A percentile compares a stretch with the other conserved stretches of the same genome.
phyloP scores from a whole-genome alignment of 2,329 filamentous ascomycete species.

The Aureobasidium uvarum region DNA sequence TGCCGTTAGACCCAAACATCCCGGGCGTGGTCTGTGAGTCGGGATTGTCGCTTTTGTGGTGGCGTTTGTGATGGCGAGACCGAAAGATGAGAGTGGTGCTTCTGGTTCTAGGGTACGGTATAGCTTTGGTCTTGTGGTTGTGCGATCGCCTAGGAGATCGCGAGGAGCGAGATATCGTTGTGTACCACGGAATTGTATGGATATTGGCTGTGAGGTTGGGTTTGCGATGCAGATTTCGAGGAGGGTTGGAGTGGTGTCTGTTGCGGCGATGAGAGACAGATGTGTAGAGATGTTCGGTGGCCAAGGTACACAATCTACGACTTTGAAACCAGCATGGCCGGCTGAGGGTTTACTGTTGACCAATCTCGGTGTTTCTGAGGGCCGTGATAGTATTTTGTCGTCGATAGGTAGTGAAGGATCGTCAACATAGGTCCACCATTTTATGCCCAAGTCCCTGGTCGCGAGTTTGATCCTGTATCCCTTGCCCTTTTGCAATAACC shows the following conservation, averaged over 20 bases:
- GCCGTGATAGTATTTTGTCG: background rate
- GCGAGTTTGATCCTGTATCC: background rate
- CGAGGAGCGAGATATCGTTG: background rate
- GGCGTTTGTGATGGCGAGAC: background rate
- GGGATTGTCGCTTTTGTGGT: background rate
- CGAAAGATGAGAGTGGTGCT: background rate
- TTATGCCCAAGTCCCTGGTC: background rate
- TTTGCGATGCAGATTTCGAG: background rate
- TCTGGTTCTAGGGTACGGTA: background rate
- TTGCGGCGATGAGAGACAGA: background rate
- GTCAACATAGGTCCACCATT: background rate
- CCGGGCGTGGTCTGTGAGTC: background rate
- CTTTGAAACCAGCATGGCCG: background rate
- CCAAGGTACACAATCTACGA: background rate
- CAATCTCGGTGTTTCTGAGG: background rate
- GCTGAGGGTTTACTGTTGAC: constrained; percentile 5
- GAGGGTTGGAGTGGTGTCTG: background rate
- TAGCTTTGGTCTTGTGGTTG: background rate
- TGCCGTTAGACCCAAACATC: background rate
- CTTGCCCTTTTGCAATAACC: background rate
- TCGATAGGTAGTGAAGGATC: background rate
- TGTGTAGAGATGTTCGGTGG: background rate
- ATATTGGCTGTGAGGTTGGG: background rate
- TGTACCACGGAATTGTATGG: background rate
- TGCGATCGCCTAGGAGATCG: background rate